Base-by-base conservation (phyloP, 176 grass and related monocot species). In the Olyra latifolia region DNA sequence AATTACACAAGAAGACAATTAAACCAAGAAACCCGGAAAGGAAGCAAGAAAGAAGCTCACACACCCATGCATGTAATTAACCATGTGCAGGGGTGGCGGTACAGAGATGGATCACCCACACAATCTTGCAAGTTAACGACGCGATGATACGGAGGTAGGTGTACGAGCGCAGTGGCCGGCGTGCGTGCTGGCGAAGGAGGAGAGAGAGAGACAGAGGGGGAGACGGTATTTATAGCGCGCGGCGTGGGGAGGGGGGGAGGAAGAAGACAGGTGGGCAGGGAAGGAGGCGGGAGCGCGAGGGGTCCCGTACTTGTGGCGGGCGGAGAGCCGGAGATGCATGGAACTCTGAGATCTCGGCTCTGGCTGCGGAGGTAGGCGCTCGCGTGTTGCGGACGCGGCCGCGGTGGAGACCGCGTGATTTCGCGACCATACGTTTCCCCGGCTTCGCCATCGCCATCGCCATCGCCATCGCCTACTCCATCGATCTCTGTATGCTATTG, bases 61-160 rank as follows among this genome's bases (percentile, higher is more conserved):
- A 24, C 32, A 35, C 32, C 32, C 41, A 16, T 15, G 35, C 24
- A 58, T 20, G 35, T 15, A 35, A 2, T 35, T 35, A 29, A 29
- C 22, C 38, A 44, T 35, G 50, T 5, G 49, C 50, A 6, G 5
- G 48, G 10, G 22, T 50, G 48, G 48, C 15, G 48, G 69, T 12
- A 28, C 41, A 35, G 84, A 15, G 57, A 72, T 38, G 49, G 39
- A 10, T 15, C 8, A 55, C 85, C 71, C 72, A 62, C 72, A 42
- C n/a, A n/a, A n/a, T n/a, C n/a, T n/a, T n/a, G n/a, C 0, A 14
- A 28, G 52, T 8, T 50, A 1, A 45, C 11, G 4, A 1, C 53
- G 50, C 20, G n/a, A n/a, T n/a, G 20, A 9, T 63, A 13, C 72
- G 10, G 47, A 13, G 41, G 7, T 14, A 38, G 46, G 4, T 49